These are phyloP conservation scores for Tricholoma matsutake DNA, from an alignment of 768 basidiomycete species.

Conservation along the genomic window DNA sequence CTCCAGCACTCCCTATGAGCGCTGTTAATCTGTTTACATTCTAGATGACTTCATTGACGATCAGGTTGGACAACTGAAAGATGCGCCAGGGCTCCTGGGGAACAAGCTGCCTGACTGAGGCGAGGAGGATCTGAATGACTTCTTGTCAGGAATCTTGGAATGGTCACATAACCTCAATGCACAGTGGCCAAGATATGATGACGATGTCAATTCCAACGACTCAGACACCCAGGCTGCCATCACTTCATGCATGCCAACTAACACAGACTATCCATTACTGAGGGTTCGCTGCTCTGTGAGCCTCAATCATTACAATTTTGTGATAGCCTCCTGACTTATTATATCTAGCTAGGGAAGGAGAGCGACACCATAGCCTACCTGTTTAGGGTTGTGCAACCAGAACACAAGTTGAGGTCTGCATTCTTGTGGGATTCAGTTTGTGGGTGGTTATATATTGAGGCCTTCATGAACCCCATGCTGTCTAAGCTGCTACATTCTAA, in stretches of 20 bases:
- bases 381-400: neutral
- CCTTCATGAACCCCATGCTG: neutral
- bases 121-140: neutral
- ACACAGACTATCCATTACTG: neutral
- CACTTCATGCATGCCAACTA: neutral
- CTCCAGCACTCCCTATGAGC: too few relatives aligned
- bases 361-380: neutral
- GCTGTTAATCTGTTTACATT: neutral
- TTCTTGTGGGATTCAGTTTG: neutral
- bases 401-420: neutral
- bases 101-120: neutral
- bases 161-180: neutral
- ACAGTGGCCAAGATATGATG: neutral
- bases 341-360: neutral
- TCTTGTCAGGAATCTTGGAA: constrained; percentile 2
- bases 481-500: neutral
- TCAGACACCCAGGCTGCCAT: neutral
- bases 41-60: constrained; percentile 6
- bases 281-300: neutral
- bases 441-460: constrained; percentile 2
- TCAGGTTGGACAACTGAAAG: neutral
- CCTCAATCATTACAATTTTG: neutral
- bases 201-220: neutral
- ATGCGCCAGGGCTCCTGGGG: neutral
- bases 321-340: neutral